phyloP scores from a whole-genome alignment of 2,329 filamentous ascomycete species.

The Volutella citrinella region DNA sequence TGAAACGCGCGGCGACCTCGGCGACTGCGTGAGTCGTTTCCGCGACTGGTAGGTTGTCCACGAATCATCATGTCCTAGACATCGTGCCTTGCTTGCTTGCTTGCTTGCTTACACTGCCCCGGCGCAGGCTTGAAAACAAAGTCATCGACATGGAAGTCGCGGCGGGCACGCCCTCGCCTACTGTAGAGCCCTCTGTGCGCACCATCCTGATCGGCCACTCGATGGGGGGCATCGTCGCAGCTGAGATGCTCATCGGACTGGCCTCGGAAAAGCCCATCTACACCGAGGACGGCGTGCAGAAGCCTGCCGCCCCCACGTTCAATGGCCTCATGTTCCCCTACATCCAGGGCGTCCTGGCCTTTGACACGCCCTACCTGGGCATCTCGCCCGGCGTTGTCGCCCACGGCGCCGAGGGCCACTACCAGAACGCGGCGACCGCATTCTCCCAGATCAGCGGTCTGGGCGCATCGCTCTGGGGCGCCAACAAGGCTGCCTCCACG shows the following conservation, averaged over 20 bases:
- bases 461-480: constrained; percentile 66
- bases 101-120: too few species aligned
- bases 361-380: constrained; percentile 89
- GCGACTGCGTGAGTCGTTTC: constrained; percentile 68
- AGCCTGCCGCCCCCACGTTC: constrained; percentile 35
- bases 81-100: too few species aligned
- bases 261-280: constrained; percentile 53
- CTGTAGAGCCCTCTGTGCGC: constrained; percentile 79
- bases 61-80: constrained; percentile 1
- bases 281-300: constrained; percentile 40
- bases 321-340: constrained; percentile 86
- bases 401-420: constrained; percentile 82
- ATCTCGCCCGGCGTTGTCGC: constrained; percentile 81
- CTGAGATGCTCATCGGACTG: constrained; percentile 78
- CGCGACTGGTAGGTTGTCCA: constrained; percentile 64
- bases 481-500: constrained; percentile 32
- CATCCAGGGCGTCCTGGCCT: constrained; percentile 84
- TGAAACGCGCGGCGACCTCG: constrained; percentile 76
- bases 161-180: constrained; percentile 75
- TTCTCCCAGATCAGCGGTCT: constrained; percentile 64
- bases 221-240: constrained; percentile 92
- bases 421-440: constrained; percentile 67
- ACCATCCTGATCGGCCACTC: constrained; percentile 83
- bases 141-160: constrained; percentile 93
- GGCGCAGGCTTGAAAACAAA: constrained; percentile 82